Conservation (phyloP, 2,329 filamentous ascomycete species). For the Penicillium sp. region DNA sequence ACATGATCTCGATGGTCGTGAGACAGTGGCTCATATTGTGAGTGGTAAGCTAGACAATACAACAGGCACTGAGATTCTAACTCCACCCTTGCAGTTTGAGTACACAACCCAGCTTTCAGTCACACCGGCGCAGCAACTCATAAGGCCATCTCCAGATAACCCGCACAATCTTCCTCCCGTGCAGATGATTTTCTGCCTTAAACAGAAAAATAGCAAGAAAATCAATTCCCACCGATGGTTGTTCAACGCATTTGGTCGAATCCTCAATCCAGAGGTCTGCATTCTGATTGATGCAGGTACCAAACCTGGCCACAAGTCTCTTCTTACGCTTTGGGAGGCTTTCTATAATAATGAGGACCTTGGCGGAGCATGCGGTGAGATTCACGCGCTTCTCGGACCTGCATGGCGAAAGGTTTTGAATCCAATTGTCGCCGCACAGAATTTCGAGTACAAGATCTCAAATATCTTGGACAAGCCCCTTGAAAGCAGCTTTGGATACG, state of each 20-base stretch:
- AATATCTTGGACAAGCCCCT: slow-evolving; percentile 97
- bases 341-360: slow-evolving; percentile 99
- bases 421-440: slow-evolving; percentile 85
- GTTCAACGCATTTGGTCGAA: slow-evolving; percentile 91
- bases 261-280: slow-evolving; percentile 89
- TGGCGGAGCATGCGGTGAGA: slow-evolving; percentile 92
- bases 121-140: slow-evolving; percentile 86
- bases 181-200: slow-evolving; percentile 97
- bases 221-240: slow-evolving; percentile 98
- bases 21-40: slow-evolving; percentile 81
- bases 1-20: slow-evolving; percentile 89
- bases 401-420: slow-evolving; percentile 85
- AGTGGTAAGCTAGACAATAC: slow-evolving; percentile 14
- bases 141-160: slow-evolving; percentile 76
- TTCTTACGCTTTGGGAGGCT: slow-evolving; percentile 86
- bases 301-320: slow-evolving; percentile 82
- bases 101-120: slow-evolving; percentile 97
- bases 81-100: slow-evolving; percentile 56
- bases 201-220: slow-evolving; percentile 98
- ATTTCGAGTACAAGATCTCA: slow-evolving; percentile 99
- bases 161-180: slow-evolving; percentile 79
- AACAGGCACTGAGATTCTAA: too few relatives aligned
- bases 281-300: slow-evolving; percentile 92
- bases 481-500: slow-evolving; percentile 91
- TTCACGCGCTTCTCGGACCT: slow-evolving; percentile 87